Conservation (phyloP, 495 filamentous ascomycete genomes). For the Friedmanniomyces simplex region DNA sequence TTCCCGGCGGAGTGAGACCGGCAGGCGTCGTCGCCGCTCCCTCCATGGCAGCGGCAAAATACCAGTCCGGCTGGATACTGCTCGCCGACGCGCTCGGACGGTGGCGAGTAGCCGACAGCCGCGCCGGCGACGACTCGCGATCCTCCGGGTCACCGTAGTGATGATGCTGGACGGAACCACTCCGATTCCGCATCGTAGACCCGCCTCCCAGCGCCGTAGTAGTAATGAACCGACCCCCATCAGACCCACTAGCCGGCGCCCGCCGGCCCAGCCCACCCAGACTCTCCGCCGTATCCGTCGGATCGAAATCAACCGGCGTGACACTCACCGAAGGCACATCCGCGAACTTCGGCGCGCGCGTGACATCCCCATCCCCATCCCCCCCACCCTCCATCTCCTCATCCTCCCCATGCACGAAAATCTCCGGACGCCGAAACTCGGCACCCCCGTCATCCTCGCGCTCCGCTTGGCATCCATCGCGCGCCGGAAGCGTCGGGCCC, state of each 20-base stretch:
- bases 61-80: conserved; percentile 28
- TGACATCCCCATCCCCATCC: conserved; percentile 25
- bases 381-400: no score
- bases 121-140: no score
- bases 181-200: conserved; percentile 24
- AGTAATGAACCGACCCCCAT: no score
- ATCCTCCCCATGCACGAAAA: conserved; percentile 64
- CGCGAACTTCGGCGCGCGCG: conserved; percentile 17
- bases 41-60: conserved; percentile 28
- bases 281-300: background rate
- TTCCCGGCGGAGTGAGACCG: conserved; percentile 27
- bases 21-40: conserved; percentile 9
- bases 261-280: conserved; percentile 2
- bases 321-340: conserved; percentile 28
- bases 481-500: conserved; percentile 70
- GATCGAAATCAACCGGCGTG: conserved; percentile 20
- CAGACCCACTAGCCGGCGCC: conserved; percentile 16
- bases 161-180: conserved; percentile 28
- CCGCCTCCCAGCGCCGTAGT: no score
- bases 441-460: conserved; percentile 63
- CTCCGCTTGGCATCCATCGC: conserved; percentile 55
- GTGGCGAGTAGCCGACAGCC: conserved; percentile 17
- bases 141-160: no score
- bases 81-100: conserved; percentile 18
- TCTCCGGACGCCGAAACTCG: conserved; percentile 83